Evolutionary conservation across 768 basidiomycete species (phyloP).

Genomic region (Polyporus arcularius): DNA sequence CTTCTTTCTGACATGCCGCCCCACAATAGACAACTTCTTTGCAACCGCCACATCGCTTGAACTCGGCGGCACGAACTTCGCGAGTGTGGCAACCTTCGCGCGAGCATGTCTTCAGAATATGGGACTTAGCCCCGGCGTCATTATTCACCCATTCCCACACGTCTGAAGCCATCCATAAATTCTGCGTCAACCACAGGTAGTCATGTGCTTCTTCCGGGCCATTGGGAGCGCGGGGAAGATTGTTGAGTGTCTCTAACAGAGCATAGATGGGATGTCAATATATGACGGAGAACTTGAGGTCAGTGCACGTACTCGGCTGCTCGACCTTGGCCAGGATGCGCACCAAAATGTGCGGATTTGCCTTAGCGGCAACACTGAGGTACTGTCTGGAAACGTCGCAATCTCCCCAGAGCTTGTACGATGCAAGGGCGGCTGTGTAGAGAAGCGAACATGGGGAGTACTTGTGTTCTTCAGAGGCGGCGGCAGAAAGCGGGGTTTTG

Average conservation of each 20-base stretch:
- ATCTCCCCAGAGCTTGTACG: slow-evolving; percentile 44
- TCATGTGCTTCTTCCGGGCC: slow-evolving; percentile 48
- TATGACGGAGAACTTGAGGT: neutral
- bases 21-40: slow-evolving; percentile 35
- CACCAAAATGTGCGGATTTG: slow-evolving; percentile 38
- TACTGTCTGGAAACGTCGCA: slow-evolving; percentile 41
- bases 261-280: neutral
- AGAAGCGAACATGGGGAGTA: slow-evolving; percentile 5
- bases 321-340: slow-evolving; percentile 41
- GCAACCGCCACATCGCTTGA: slow-evolving; percentile 44
- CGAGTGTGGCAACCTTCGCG: slow-evolving; percentile 31
- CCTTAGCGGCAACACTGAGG: slow-evolving; percentile 36
- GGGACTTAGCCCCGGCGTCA: slow-evolving; percentile 34
- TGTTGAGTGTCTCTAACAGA: slow-evolving; percentile 31
- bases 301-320: slow-evolving; percentile 35
- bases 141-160: slow-evolving; percentile 47
- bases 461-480: slow-evolving; percentile 14
- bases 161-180: slow-evolving; percentile 43
- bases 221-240: slow-evolving; percentile 32
- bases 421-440: slow-evolving; percentile 44
- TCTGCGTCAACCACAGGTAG: slow-evolving; percentile 46
- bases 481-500: slow-evolving; percentile 14
- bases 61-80: slow-evolving; percentile 38
- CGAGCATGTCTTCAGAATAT: slow-evolving; percentile 38
- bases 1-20: slow-evolving; percentile 31